Conservation (phyloP, 2,329 filamentous ascomycete species). For the Verticillium klebahnii region DNA sequence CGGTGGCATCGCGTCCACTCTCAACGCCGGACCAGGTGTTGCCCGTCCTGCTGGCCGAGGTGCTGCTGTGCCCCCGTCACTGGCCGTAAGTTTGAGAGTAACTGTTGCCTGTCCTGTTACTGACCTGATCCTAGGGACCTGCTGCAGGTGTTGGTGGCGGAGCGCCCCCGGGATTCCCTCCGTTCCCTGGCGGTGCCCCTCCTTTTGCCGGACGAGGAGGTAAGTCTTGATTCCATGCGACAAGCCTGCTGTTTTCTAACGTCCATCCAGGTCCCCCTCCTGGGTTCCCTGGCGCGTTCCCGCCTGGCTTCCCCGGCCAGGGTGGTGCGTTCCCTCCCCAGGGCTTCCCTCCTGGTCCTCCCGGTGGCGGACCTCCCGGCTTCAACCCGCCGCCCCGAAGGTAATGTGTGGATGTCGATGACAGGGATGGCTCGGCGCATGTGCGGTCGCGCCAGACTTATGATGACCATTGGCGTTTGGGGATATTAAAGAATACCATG, state of each 20-base stretch:
- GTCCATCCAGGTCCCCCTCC: slow-evolving; percentile 36
- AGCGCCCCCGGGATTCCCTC: slow-evolving; percentile 56
- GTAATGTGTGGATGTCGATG: slow-evolving; percentile 26
- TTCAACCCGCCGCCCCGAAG: slow-evolving; percentile 70
- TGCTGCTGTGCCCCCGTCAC: slow-evolving; percentile 62
- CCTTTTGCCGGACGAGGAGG: slow-evolving; percentile 52
- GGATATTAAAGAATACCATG: slow-evolving; percentile 16
- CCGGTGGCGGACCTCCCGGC: slow-evolving; percentile 57
- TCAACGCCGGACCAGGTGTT: slow-evolving; percentile 83
- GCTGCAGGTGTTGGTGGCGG: slow-evolving; percentile 80
- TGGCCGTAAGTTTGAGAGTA: slow-evolving; percentile 58
- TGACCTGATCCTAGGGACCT: slow-evolving; percentile 51
- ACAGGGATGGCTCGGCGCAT: neutral
- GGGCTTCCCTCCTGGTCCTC: slow-evolving; percentile 42
- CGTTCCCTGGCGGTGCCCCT: slow-evolving; percentile 44
- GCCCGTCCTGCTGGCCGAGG: slow-evolving; percentile 88
- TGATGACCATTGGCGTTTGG: slow-evolving; percentile 25
- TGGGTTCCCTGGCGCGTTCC: slow-evolving; percentile 45
- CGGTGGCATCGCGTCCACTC: slow-evolving; percentile 62
- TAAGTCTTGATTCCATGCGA: slow-evolving; percentile 30
- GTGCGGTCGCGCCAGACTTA: slow-evolving; percentile 12
- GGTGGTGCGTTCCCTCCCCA: slow-evolving; percentile 43
- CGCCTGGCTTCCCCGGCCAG: slow-evolving; percentile 36
- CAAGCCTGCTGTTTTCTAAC: slow-evolving; percentile 24
- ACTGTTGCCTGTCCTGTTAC: neutral